Evolutionary conservation across 2,329 filamentous ascomycete species (phyloP).

Genomic region (Emmonsia crescens): DNA sequence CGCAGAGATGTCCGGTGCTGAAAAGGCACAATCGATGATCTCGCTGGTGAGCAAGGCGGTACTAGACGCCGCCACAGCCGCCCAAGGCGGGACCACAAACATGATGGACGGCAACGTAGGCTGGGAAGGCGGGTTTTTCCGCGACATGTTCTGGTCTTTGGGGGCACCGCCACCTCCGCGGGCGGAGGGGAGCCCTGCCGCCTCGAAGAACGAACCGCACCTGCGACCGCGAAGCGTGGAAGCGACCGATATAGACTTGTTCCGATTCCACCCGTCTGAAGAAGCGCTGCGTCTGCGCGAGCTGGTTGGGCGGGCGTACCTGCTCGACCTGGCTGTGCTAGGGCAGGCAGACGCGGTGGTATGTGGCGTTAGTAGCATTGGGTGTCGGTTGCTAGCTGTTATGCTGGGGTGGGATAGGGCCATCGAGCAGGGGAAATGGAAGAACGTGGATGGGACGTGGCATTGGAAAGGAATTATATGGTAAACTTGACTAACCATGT

Average conservation of each 20-base stretch:
- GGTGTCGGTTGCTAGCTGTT: slow-evolving; percentile 63
- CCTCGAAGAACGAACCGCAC: slow-evolving; percentile 13
- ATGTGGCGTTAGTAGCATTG: slow-evolving; percentile 56
- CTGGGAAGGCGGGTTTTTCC: slow-evolving; percentile 83
- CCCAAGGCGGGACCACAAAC: slow-evolving; percentile 1
- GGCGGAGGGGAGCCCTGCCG: slow-evolving; percentile 22
- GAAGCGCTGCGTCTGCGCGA: slow-evolving; percentile 56
- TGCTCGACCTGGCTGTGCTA: slow-evolving; percentile 69
- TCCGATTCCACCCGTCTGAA: slow-evolving; percentile 19
- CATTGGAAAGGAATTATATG: slow-evolving; percentile 44
- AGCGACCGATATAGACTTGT: slow-evolving; percentile 8
- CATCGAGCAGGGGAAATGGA: slow-evolving; percentile 52
- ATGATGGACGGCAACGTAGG: slow-evolving; percentile 61
- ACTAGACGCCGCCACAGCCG: slow-evolving; percentile 20
- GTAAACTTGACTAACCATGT: slow-evolving; percentile 1
- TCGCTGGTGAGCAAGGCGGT: slow-evolving; percentile 64
- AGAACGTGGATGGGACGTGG: slow-evolving; percentile 66
- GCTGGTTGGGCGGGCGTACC: slow-evolving; percentile 67
- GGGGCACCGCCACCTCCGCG: slow-evolving; percentile 42
- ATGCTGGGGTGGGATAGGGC: slow-evolving; percentile 75
- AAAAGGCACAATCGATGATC: slow-evolving; percentile 65
- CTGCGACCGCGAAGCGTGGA: slow-evolving; percentile 3
- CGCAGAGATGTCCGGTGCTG: slow-evolving; percentile 46
- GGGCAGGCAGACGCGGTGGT: slow-evolving; percentile 59
- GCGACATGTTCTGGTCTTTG: slow-evolving; percentile 68